Conservation (phyloP, 1,284 basidiomycete genomes). For the Wallemia ichthyophaga region DNA sequence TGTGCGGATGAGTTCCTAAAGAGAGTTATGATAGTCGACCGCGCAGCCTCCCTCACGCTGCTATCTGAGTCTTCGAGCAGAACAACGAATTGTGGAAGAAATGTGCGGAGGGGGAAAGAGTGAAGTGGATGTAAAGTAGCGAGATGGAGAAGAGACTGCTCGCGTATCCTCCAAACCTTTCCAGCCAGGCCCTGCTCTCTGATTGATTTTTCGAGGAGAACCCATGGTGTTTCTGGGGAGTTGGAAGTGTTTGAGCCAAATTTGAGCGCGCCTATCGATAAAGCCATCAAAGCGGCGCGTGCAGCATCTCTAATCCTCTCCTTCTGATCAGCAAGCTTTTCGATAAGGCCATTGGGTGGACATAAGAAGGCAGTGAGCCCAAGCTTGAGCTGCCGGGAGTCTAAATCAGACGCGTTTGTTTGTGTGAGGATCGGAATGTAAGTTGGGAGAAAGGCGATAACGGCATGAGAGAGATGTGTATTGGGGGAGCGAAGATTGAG, state of each 20-base stretch:
- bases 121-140: slow-evolving; percentile 21
- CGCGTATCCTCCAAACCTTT: slow-evolving; percentile 25
- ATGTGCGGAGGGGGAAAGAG: slow-evolving; percentile 52
- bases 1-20: slow-evolving; percentile 54
- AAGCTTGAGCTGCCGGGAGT: slow-evolving; percentile 29
- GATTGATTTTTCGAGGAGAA: slow-evolving; percentile 41
- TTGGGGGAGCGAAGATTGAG: slow-evolving; percentile 44
- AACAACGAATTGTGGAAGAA: slow-evolving; percentile 47
- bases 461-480: slow-evolving; percentile 27
- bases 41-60: slow-evolving; percentile 57
- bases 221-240: slow-evolving; percentile 34
- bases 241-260: slow-evolving; percentile 12
- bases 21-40: slow-evolving; percentile 45
- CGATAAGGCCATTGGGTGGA: slow-evolving; percentile 39
- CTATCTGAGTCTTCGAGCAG: slow-evolving; percentile 69
- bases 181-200: slow-evolving; percentile 47
- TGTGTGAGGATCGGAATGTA: slow-evolving; percentile 6
- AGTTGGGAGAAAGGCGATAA: slow-evolving; percentile 12
- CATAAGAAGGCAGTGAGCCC: slow-evolving; percentile 30
- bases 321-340: slow-evolving; percentile 45
- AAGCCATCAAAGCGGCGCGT: slow-evolving; percentile 34
- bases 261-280: slow-evolving; percentile 39
- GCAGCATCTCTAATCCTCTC: slow-evolving; percentile 43
- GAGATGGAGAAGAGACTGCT: slow-evolving; percentile 39
- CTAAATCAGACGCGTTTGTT: slow-evolving; percentile 15